These are phyloP conservation scores for Aotearoamyces nothofagi DNA, from an alignment of 2,329 filamentous ascomycete genomes.

Conservation along the genomic window DNA sequence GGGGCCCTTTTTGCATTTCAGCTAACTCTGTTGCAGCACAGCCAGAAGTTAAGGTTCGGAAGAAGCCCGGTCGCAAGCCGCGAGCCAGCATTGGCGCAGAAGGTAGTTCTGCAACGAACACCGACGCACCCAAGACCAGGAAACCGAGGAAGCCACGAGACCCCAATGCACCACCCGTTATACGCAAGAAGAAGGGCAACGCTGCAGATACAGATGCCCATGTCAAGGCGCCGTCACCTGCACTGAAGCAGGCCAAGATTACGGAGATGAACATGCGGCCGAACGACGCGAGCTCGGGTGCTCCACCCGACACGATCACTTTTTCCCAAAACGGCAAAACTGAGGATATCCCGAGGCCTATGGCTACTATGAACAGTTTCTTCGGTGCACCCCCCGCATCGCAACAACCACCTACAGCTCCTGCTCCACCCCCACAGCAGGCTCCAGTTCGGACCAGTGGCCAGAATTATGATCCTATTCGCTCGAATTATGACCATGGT, in stretches of 20 bases:
- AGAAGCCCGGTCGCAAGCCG: constrained; percentile 51
- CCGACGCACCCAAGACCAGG: constrained; percentile 28
- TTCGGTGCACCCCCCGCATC: no score
- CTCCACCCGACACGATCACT: constrained; percentile 5
- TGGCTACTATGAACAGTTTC: constrained; percentile 13
- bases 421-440: constrained; percentile 11
- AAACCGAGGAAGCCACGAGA: constrained; percentile 42
- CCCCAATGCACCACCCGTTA: constrained; percentile 37
- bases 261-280: constrained; percentile 21
- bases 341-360: constrained; percentile 23
- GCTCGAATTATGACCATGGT: constrained; percentile 53
- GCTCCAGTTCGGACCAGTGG: constrained; percentile 46
- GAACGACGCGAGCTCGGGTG: constrained; percentile 6
- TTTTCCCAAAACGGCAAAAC: constrained; percentile 19
- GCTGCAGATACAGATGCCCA: constrained; percentile 21
- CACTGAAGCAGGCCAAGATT: constrained; percentile 19
- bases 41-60: constrained; percentile 20
- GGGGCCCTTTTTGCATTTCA: no score
- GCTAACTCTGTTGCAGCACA: background rate
- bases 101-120: constrained; percentile 24
- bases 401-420: constrained; percentile 11
- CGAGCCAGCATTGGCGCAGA: constrained; percentile 31
- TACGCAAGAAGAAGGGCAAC: constrained; percentile 38
- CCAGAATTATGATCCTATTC: constrained; percentile 80
- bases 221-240: constrained; percentile 5